A percentile compares a stretch with the other conserved stretches of the same genome.
phyloP scores from a whole-genome alignment of 129 eudicot species.

The Chrysanthemum seticuspe region DNA sequence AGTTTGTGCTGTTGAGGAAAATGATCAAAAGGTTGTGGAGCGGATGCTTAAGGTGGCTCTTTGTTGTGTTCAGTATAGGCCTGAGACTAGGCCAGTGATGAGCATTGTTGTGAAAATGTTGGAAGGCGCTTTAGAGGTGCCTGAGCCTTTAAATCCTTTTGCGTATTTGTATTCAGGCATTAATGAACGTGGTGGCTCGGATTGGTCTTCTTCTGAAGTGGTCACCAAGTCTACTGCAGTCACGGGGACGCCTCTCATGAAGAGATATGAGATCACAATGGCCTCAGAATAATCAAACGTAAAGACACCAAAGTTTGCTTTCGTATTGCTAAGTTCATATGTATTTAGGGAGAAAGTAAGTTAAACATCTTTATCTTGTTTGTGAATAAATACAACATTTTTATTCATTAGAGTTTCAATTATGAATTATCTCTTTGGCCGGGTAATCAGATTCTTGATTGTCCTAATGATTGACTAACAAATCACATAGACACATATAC shows the following conservation, averaged over 20 bases:
- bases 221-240: conserved; percentile 10
- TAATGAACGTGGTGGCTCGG: conserved; percentile 16
- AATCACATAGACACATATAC: too few relatives aligned
- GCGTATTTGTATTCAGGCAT: conserved; percentile 3
- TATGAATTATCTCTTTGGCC: too few relatives aligned
- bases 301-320: not conserved
- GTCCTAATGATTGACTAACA: too few relatives aligned
- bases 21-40: conserved; percentile 17
- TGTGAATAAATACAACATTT: not conserved
- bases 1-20: conserved; percentile 26
- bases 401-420: not conserved
- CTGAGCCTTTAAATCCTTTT: conserved; percentile 30
- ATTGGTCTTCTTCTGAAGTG: conserved; percentile 27
- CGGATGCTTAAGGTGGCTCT: conserved; percentile 32
- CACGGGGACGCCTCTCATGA: conserved; percentile 25
- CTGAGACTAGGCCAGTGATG: conserved; percentile 31
- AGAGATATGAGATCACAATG: conserved; percentile 21
- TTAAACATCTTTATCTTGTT: not conserved
- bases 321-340: not conserved
- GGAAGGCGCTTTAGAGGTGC: conserved; percentile 31
- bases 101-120: conserved; percentile 35
- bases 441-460: too few relatives aligned
- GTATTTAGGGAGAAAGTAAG: not conserved
- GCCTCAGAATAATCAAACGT: conserved; percentile 10
- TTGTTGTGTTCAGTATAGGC: conserved; percentile 33